Base-by-base conservation (phyloP, 2,329 filamentous ascomycete species). In the Sordariomycetes sp. region DNA sequence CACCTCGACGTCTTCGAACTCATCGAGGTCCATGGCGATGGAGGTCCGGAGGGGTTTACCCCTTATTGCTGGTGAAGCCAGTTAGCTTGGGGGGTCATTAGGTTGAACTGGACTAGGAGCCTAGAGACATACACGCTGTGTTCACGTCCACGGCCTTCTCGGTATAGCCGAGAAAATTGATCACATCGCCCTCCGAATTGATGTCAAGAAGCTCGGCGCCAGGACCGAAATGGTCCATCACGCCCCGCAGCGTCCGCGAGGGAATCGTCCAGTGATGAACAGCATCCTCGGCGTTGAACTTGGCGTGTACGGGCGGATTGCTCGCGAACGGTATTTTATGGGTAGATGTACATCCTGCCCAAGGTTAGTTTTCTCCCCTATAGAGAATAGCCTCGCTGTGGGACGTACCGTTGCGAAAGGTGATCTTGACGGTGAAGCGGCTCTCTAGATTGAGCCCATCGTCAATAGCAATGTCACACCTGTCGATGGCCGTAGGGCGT, bases 41-140 rank as follows among this genome's bases (percentile, higher is more conserved):
- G 88, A 89, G 11, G 89, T 93, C 64, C 90, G 87, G 1, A 93
- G 76, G 6, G 89, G 89, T 66, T 92, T 89, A 68, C 90, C 91
- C 52, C 92, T 72, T 18, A 90, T 83, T 65, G 89, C 88, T 87
- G 55, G 34, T 4, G 12, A 14, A 24, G 22, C 22, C 20, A 20
- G 46, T 50, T 24, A 50, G 46, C 5, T 8, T 8, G 46, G 22
- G n/a, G 1, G 37, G 14, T n/a, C n/a, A n/a, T n/a, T n/a, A n/a
- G n/a, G n/a, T n/a, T n/a, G n/a, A n/a, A n/a, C 22, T 6, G 50
- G 25, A 25, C 11, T 60, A 14, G 55, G 58, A 22, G 54, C 11
- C 6, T 4, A 55, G 50, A 7, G 11, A 48, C 11, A 3, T 8
- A 55, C 57, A 66, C 70, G 14, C 61, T 73, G 74, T 70, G 59